phyloP scores from a whole-genome alignment of 345 rosid species.

The Carallia pectinifolia region DNA sequence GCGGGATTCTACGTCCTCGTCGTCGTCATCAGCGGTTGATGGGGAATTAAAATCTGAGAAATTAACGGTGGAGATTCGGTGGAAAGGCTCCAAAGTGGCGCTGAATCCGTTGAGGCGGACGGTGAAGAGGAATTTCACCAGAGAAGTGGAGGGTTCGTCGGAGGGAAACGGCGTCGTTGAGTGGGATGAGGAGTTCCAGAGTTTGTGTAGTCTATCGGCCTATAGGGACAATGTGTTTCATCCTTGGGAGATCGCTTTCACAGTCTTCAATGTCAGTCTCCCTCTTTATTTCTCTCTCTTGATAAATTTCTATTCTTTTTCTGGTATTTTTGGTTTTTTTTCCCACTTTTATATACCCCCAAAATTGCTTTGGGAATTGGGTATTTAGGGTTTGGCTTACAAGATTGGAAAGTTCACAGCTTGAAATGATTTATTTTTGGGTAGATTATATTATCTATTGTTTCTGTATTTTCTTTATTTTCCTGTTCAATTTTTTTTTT shows the following conservation, averaged over 20 bases:
- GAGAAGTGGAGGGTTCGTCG: constrained; percentile 40
- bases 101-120: constrained; percentile 67
- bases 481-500: neutral
- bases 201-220: constrained; percentile 62
- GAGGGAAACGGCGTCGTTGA: constrained; percentile 48
- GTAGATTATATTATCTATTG: neutral
- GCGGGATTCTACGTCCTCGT: constrained; percentile 22
- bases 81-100: constrained; percentile 93
- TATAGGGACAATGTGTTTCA: constrained; percentile 71
- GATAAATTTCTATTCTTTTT: neutral
- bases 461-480: neutral
- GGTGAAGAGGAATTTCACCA: constrained; percentile 83
- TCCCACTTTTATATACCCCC: neutral
- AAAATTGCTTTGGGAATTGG: neutral
- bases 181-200: constrained; percentile 89
- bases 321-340: neutral
- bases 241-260: constrained; percentile 94
- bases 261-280: constrained; percentile 73
- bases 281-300: neutral
- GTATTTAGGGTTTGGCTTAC: neutral
- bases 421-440: neutral
- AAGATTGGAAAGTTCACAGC: neutral
- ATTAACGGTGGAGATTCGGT: constrained; percentile 78
- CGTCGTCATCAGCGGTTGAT: constrained; percentile 17
- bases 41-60: constrained; percentile 25